A percentile compares a stretch with the other conserved stretches of the same genome.
phyloP scores from a whole-genome alignment of 495 filamentous ascomycete species.

The Penicillium canariense region DNA sequence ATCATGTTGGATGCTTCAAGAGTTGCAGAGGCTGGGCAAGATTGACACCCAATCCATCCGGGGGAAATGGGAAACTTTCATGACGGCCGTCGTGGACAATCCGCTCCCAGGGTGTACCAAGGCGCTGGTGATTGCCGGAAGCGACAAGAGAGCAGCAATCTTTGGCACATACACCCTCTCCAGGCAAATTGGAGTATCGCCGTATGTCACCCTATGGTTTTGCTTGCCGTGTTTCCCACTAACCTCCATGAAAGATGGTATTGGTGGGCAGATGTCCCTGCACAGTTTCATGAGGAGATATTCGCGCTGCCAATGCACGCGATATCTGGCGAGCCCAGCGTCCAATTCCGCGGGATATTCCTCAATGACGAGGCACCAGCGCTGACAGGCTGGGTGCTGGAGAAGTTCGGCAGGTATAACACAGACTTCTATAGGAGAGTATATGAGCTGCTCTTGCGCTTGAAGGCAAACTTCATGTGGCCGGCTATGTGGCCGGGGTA shows the following conservation, averaged over 20 bases:
- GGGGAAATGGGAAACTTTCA: slow-evolving; percentile 70
- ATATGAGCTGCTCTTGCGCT: slow-evolving; percentile 68
- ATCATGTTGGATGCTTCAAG: slow-evolving; percentile 58
- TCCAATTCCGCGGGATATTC: slow-evolving; percentile 78
- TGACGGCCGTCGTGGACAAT: slow-evolving; percentile 55
- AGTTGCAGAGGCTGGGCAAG: slow-evolving; percentile 51
- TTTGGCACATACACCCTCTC: slow-evolving; percentile 73
- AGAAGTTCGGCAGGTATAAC: slow-evolving; percentile 57
- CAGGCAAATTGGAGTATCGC: slow-evolving; percentile 74
- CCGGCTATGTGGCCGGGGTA: slow-evolving; percentile 59
- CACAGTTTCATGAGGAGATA: slow-evolving; percentile 51
- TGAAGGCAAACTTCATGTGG: slow-evolving; percentile 75
- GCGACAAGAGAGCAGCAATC: slow-evolving; percentile 66
- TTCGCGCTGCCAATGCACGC: slow-evolving; percentile 53
- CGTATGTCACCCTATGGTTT: slow-evolving; percentile 20
- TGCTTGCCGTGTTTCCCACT: neutral
- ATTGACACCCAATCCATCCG: slow-evolving; percentile 53
- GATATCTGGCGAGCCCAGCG: slow-evolving; percentile 58
- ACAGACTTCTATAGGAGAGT: slow-evolving; percentile 65
- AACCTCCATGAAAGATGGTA: slow-evolving; percentile 50
- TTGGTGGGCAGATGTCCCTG: slow-evolving; percentile 69
- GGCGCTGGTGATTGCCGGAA: slow-evolving; percentile 68
- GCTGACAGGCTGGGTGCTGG: slow-evolving; percentile 65
- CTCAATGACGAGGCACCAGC: slow-evolving; percentile 76
- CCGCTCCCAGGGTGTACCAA: slow-evolving; percentile 55